Base-by-base conservation (phyloP, 345 rosid genomes). In the Citrus medica region DNA sequence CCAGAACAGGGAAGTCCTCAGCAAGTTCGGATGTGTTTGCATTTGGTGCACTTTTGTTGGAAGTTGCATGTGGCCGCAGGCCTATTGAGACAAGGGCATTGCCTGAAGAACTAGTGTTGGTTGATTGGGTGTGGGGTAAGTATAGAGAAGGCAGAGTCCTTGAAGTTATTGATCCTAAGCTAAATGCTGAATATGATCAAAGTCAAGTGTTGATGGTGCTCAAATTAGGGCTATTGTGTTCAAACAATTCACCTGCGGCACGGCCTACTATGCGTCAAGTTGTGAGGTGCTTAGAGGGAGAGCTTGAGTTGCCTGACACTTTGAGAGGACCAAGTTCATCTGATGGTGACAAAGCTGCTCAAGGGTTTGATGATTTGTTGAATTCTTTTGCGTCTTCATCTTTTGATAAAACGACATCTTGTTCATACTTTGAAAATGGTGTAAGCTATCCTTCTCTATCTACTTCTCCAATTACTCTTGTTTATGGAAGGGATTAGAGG, bases 1-100 rank as follows among this genome's bases (percentile, higher is more conserved):
- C 97, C 17, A 79, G 90, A 80, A 92, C 97, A 14, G 99, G 97
- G 32, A 94, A 91, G 84, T 91, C 98, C 9, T 87, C 94, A 0
- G 73, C 86, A 0, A 79, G 92, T 64, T 93, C 98, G 0, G 99
- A 95, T 82, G 93, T 95, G 79, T 95, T 83, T 30, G 99, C 98
- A 7, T 95, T 95, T 61, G 99, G 99, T 32, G 97, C 98, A 12
- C 82, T 95, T n/a, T 79, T 95, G 79, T 85, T 95, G 1, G 98
- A 95, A 79, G 93, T 89, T 1, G 88, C 82, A 0, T 93, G 99
- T 32, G 97, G 99, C 60, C 87, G 98, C 71, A 89, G 96, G 79
- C 99, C 98, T 1, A 88, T 93, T 2, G 99, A 93, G 80, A 85
- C 87, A 0, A 85, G 87, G 3, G 96, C 97, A 37, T 82, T 84